Evolutionary conservation across 1,284 basidiomycete genomes (phyloP), one percentile per base, ranked within the genome.

Genomic region (Boletus sp.): DNA sequence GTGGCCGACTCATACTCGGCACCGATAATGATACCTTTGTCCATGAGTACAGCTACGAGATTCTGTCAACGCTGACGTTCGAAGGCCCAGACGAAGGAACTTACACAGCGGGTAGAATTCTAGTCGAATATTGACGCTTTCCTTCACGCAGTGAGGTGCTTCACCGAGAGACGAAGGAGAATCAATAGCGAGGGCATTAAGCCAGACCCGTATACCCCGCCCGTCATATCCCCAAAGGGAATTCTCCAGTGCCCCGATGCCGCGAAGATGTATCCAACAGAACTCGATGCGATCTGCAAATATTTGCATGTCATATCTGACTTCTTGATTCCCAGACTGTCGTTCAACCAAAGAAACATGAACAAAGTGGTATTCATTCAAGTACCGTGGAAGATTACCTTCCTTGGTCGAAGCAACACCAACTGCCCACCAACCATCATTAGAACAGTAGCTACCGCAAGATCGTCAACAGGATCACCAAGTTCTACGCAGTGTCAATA

Each of bases 171-270:
- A 61, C 34, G 69, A 67, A 8, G 69, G 64, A 4, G 81, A 73
- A 62, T 95, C 92, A 46, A 98, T 91, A 0, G 91, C 84, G 39
- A 98, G 73, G 1, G 95, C 94, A 64, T 99, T 94, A 26, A 99
- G 74, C 95, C 95, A 99, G 16, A 99, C 82, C 35, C 91, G 77
- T 61, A 99, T 88, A 10, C 82, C 81, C 50, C 80, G 77, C 1
- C 94, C 96, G 58, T 99, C 95, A 66, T 92, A 99, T 1, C 88
- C 95, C 95, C 95, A 99, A 12, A 99, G 73, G 8, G 94, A 96
- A 69, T 99, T 97, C 62, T 98, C 94, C 25, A 99, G 73, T 2
- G 91, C 84, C 3, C 88, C 90, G 29, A 97, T 92, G 0, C 94
- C 94, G 38, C 88, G 83, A 44, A 97, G 72, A 71, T 98, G 94